These are phyloP conservation scores for Saturnispora silvae DNA, from an alignment of 805 yeast genomes.

Conservation along the genomic window DNA sequence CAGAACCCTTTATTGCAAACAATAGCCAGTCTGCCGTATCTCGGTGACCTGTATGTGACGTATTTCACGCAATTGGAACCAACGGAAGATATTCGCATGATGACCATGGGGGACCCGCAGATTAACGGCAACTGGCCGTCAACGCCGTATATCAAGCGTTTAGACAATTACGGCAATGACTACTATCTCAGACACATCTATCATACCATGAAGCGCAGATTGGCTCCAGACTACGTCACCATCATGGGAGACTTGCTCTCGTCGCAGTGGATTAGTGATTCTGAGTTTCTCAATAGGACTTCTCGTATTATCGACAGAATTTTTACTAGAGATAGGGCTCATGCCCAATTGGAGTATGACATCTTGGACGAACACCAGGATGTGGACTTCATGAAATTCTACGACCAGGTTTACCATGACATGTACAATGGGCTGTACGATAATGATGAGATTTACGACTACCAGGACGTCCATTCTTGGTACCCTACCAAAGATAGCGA, in stretches of 20 bases:
- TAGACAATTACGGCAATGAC: slow-evolving; percentile 89
- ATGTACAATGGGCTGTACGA: slow-evolving; percentile 25
- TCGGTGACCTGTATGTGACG: slow-evolving; percentile 26
- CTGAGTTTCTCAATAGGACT: slow-evolving; percentile 76
- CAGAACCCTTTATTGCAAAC: slow-evolving; percentile 11
- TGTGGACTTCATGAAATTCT: slow-evolving; percentile 42
- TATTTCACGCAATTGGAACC: slow-evolving; percentile 21
- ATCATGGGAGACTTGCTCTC: slow-evolving; percentile 91
- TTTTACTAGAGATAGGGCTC: slow-evolving; percentile 47
- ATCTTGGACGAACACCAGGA: slow-evolving; percentile 39
- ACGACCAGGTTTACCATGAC: slow-evolving; percentile 25
- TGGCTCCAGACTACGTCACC: slow-evolving; percentile 70
- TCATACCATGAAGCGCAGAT: slow-evolving; percentile 46
- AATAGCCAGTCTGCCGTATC: slow-evolving; percentile 21
- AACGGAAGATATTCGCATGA: slow-evolving; percentile 37
- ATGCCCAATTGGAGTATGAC: slow-evolving; percentile 39
- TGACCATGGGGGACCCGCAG: slow-evolving; percentile 95
- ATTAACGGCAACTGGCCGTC: slow-evolving; percentile 77
- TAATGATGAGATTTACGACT: slow-evolving; percentile 32
- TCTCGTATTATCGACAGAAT: slow-evolving; percentile 61
- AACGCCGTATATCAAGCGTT: slow-evolving; percentile 58
- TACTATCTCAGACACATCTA: slow-evolving; percentile 79
- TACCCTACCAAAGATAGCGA: slow-evolving; percentile 29
- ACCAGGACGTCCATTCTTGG: slow-evolving; percentile 62
- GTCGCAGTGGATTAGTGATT: slow-evolving; percentile 88